Conservation (phyloP, 768 basidiomycete genomes). For the Calocybe gangraenosa region DNA sequence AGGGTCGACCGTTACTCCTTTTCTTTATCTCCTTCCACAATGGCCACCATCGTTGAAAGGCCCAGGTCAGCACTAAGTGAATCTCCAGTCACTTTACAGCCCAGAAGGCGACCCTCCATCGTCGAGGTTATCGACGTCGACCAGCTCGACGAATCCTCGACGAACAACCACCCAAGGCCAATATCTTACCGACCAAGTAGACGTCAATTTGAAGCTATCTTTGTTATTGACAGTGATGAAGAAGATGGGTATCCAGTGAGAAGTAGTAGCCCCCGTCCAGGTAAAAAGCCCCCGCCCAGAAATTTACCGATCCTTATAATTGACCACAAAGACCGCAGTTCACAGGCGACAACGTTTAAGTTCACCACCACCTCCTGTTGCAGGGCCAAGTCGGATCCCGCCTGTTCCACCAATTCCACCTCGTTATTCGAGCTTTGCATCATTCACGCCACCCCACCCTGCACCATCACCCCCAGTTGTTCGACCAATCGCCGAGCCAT, state of each 20-base stretch:
- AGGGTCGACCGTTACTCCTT: no score
- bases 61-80: slow-evolving; percentile 22
- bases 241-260: slow-evolving; percentile 24
- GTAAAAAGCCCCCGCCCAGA: slow-evolving; percentile 6
- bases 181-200: slow-evolving; percentile 7
- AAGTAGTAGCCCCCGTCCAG: slow-evolving; percentile 11
- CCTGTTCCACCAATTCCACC: slow-evolving; percentile 53
- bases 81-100: slow-evolving; percentile 14
- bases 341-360: slow-evolving; percentile 22
- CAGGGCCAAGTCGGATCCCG: slow-evolving; percentile 35
- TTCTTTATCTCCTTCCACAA: slow-evolving; percentile 18
- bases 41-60: slow-evolving; percentile 28
- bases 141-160: slow-evolving; percentile 22
- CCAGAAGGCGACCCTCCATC: slow-evolving; percentile 19
- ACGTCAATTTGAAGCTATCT: slow-evolving; percentile 25
- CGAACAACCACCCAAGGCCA: slow-evolving; percentile 12
- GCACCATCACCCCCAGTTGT: slow-evolving; percentile 37
- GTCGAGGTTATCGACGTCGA: slow-evolving; percentile 46
- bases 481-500: slow-evolving; percentile 45
- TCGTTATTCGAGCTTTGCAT: slow-evolving; percentile 30
- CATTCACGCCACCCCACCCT: slow-evolving; percentile 31
- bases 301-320: slow-evolving; percentile 7
- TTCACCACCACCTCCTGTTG: slow-evolving; percentile 46
- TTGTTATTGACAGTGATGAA: slow-evolving; percentile 35
- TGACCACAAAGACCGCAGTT: slow-evolving; percentile 4